These are phyloP conservation scores for Botrytis cinerea DNA, from an alignment of 2,329 filamentous ascomycete genomes.

Conservation along the genomic window DNA sequence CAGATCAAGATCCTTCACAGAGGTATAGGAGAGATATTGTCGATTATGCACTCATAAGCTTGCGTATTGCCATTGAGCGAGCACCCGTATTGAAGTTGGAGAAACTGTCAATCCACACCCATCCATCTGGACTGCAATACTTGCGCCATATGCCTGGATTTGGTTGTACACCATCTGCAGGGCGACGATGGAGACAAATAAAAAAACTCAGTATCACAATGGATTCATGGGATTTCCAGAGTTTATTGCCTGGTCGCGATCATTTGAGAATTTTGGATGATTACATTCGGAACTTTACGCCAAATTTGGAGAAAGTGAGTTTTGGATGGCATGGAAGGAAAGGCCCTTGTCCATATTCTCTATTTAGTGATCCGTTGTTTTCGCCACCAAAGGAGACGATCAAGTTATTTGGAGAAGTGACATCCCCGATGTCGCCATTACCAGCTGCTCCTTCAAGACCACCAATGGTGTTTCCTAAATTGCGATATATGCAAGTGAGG, in stretches of 20 bases:
- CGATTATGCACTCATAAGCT: slow-evolving; percentile 85
- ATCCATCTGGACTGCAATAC: slow-evolving; percentile 75
- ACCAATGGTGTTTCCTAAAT: slow-evolving; percentile 64
- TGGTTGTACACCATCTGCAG: slow-evolving; percentile 71
- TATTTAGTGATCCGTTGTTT: slow-evolving; percentile 67
- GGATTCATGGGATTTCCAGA: slow-evolving; percentile 67
- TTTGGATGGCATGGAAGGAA: slow-evolving; percentile 76
- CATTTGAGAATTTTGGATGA: slow-evolving; percentile 79
- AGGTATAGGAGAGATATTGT: slow-evolving; percentile 76
- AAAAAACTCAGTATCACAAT: slow-evolving; percentile 71
- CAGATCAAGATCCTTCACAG: slow-evolving; percentile 67
- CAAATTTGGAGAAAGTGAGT: slow-evolving; percentile 65
- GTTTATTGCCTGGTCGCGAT: slow-evolving; percentile 61
- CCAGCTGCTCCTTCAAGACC: slow-evolving; percentile 54
- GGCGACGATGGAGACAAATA: slow-evolving; percentile 76
- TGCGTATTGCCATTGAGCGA: slow-evolving; percentile 80
- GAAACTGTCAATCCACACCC: slow-evolving; percentile 73
- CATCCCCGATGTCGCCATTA: slow-evolving; percentile 63
- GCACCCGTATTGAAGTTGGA: slow-evolving; percentile 65
- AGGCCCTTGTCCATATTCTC: slow-evolving; percentile 72
- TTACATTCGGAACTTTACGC: slow-evolving; percentile 72
- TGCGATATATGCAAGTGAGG: slow-evolving; percentile 69
- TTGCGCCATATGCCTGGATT: slow-evolving; percentile 74
- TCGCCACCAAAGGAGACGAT: slow-evolving; percentile 53
- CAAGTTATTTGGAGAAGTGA: slow-evolving; percentile 66